Base-by-base conservation (phyloP, 116 monocot genomes). In the Iris pallida region DNA sequence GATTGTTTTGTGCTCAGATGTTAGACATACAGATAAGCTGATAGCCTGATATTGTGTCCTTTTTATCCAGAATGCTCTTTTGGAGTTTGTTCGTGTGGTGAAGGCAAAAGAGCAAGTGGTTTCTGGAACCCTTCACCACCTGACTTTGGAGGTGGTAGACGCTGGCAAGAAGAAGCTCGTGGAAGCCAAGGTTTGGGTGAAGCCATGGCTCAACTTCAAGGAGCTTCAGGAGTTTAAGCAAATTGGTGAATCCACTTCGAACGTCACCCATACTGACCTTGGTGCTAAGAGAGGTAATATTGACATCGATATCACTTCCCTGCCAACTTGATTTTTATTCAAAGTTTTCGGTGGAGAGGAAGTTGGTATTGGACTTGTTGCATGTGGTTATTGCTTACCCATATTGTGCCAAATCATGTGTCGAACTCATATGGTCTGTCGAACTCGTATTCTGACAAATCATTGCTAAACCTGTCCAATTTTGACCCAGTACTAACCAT, bases 171-270 rank as follows among this genome's bases (percentile, higher is more conserved):
- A 84, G 79, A 82, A 84, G 71, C 5, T 86, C 7, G 89, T 82
- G 17, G 86, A 84, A 53, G 93, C 86, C 4, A 89, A 83, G 79
- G 77, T 93, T 11, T 93, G 86, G 89, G 84, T 82, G 7, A 83
- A 89, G 65, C 71, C 80, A 18, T 93, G 93, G 93, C 40, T 80
- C 48, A 54, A 79, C 55, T 80, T 76, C 59, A 86, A 78, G 81
- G 79, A 83, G 72, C 80, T 93, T 5, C 84, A 86, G 45, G 84
- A 88, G 44, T 93, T 93, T 68, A 84, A 75, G 40, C 79, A 65
- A 6, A 53, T 59, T 5, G 78, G 75, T 8, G 76, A 83, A n/a
- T 64, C 75, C 12, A 44, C 70, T 43, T 3, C 44, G 2, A n/a
- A 40, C 53, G 41, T 60, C 60, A 60, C 67, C 17, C 52, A 66